Conservation (phyloP, 1,139 yeast species). For the Kodamaea arcana region DNA sequence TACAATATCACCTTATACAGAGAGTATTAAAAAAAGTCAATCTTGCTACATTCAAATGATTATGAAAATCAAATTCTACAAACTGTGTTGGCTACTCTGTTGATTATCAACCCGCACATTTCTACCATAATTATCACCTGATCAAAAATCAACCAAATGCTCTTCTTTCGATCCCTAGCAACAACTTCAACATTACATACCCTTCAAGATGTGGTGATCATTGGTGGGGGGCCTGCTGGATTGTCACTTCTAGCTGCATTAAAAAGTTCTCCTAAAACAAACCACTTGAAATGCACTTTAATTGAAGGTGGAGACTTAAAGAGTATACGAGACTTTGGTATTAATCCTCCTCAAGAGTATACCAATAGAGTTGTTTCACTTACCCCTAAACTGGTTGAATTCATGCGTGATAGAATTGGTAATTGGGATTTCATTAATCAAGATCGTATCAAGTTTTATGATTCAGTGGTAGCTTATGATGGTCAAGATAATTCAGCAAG, state of each 20-base stretch:
- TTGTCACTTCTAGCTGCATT: slow-evolving; percentile 77
- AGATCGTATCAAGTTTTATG: slow-evolving; percentile 74
- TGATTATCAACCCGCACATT: too few relatives aligned
- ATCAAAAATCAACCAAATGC: not conserved
- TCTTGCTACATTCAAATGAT: too few relatives aligned
- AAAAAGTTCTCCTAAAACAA: slow-evolving; percentile 61
- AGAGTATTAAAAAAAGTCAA: too few relatives aligned
- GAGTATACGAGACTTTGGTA: slow-evolving; percentile 47
- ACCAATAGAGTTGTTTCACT: slow-evolving; percentile 83
- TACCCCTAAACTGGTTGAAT: slow-evolving; percentile 75
- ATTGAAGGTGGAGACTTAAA: slow-evolving; percentile 68
- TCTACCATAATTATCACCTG: not conserved
- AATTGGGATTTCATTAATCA: slow-evolving; percentile 68
- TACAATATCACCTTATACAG: too few relatives aligned
- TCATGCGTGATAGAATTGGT: slow-evolving; percentile 59
- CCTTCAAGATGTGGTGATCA: slow-evolving; percentile 70
- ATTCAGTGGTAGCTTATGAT: slow-evolving; percentile 82
- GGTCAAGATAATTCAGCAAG: slow-evolving; percentile 64
- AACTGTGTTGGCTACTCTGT: too few relatives aligned
- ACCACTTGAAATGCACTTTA: slow-evolving; percentile 57
- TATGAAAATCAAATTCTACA: too few relatives aligned
- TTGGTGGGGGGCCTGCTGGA: slow-evolving; percentile 99
- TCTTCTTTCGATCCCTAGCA: slow-evolving; percentile 1
- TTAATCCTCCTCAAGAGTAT: slow-evolving; percentile 54
- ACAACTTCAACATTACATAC: slow-evolving; percentile 8